These are phyloP conservation scores for Coccomyxa sp. DNA, from an alignment of 139 green algal species.

Conservation along the genomic window DNA sequence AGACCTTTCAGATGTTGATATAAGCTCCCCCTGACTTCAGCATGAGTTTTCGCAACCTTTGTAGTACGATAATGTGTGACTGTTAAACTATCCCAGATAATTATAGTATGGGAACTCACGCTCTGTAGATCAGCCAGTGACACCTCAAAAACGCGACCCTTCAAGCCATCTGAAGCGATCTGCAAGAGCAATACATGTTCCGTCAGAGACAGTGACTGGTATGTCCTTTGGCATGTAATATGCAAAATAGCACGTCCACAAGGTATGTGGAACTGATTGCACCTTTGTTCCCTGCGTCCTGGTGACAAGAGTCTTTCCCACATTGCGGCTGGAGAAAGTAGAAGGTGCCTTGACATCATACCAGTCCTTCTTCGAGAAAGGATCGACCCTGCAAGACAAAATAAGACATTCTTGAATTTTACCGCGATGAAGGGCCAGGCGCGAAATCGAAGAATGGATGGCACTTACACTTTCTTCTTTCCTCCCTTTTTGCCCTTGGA, in stretches of 20 bases:
- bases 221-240: not conserved
- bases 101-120: slow-evolving; percentile 34
- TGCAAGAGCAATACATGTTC: slow-evolving; percentile 34
- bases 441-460: too few relatives aligned
- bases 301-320: slow-evolving; percentile 98
- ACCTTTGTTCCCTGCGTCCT: slow-evolving; percentile 97
- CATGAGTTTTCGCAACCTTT: too few relatives aligned
- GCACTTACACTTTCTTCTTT: slow-evolving; percentile 96
- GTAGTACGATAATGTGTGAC: too few relatives aligned
- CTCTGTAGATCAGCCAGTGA: slow-evolving; percentile 96
- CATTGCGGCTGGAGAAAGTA: slow-evolving; percentile 85
- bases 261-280: not conserved
- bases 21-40: too few relatives aligned
- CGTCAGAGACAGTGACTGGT: not conserved
- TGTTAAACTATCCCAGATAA: not conserved
- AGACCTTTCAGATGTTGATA: not conserved
- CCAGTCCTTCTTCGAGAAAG: slow-evolving; percentile 99
- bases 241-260: not conserved
- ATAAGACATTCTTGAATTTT: not conserved
- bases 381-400: slow-evolving; percentile 77
- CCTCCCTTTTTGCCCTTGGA: slow-evolving; percentile 98
- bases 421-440: not conserved
- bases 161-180: slow-evolving; percentile 97
- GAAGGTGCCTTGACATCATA: slow-evolving; percentile 99
- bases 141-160: slow-evolving; percentile 95